Evolutionary conservation across 2,329 filamentous ascomycete species (phyloP), one percentile per base, ranked within the genome.

Genomic region (Helotiales sp.): DNA sequence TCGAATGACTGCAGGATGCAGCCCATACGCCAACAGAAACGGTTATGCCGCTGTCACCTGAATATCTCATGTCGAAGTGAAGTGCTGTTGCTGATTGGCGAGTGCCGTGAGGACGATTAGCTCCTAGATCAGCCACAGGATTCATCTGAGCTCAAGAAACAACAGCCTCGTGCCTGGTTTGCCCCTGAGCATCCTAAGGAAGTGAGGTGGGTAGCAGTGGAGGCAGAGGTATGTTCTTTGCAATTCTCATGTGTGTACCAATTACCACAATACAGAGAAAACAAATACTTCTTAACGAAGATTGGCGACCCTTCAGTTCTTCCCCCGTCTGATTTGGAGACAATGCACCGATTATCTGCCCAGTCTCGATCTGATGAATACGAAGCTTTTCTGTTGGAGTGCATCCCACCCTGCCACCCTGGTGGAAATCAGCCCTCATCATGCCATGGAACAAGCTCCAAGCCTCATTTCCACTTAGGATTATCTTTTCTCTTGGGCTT

Each of bases 371-470:
- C n/a, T n/a, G 13, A 17, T 32, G 26, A 26, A 52, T 52, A 52
- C 24, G 49, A 52, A 30, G 49, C 1, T 6, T 24, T 52, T 52
- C 24, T 30, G 49, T 52, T 52, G 49, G 26, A 13, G 11, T 52
- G 49, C 49, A 52, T 52, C 24, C 49, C n/a, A n/a, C n/a, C n/a
- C n/a, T n/a, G n/a, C n/a, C 26, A 52, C 49, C 49, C 49, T 15
- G 26, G 49, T 30, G 24, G 8, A 17, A 13, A 52, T 52, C 49
- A 52, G 49, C 49, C 49, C 49, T 52, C 30, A 30, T 15, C 24
- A 52, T 30, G 49, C 26, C n/a, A 24, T 30, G 49, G 49, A 32
- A 30, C 26, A 32, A 52, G 49, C 24, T 24, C 26, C 49, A 17
- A 52, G 49, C 49, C 49, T 32, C 49, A 32, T 52, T 10, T 52